Conservation (phyloP, 148 eudicot genomes). For the Persicaria maculosa region DNA sequence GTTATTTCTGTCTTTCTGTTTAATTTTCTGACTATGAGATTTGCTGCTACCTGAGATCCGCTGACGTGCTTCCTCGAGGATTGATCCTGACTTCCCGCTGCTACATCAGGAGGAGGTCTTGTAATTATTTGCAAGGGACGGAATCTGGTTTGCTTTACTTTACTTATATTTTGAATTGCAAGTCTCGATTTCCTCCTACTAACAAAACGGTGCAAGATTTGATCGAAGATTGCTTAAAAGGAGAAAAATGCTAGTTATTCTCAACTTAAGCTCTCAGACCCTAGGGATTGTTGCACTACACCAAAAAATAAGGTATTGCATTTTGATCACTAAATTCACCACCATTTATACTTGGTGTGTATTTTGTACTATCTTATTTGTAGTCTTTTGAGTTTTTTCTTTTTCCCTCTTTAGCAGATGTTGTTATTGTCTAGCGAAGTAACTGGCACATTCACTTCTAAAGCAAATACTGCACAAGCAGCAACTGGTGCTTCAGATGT, state of each 20-base stretch:
- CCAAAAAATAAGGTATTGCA: slow-evolving; percentile 59
- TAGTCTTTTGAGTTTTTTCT: background rate
- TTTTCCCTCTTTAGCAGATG: slow-evolving; percentile 42
- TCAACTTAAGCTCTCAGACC: slow-evolving; percentile 49
- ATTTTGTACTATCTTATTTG: background rate
- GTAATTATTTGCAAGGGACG: too few relatives aligned
- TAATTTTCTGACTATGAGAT: too few relatives aligned
- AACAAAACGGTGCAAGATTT: too few relatives aligned
- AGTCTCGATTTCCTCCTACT: too few relatives aligned
- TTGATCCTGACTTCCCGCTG: too few relatives aligned
- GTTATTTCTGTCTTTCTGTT: too few relatives aligned
- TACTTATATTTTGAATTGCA: too few relatives aligned
- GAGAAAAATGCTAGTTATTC: slow-evolving; percentile 67
- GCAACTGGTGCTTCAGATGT: slow-evolving; percentile 92
- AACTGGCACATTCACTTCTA: slow-evolving; percentile 78
- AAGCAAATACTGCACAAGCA: slow-evolving; percentile 78
- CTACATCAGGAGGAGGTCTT: too few relatives aligned
- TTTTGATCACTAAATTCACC: slow-evolving; percentile 5
- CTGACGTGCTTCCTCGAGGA: too few relatives aligned
- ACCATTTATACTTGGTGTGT: background rate
- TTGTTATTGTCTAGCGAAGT: slow-evolving; percentile 75
- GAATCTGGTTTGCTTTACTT: too few relatives aligned
- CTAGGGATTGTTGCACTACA: slow-evolving; percentile 66
- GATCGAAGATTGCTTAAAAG: slow-evolving; percentile 59
- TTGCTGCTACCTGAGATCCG: too few relatives aligned